Conservation (phyloP, 2,329 filamentous ascomycete genomes). For the Diaporthe helianthi region DNA sequence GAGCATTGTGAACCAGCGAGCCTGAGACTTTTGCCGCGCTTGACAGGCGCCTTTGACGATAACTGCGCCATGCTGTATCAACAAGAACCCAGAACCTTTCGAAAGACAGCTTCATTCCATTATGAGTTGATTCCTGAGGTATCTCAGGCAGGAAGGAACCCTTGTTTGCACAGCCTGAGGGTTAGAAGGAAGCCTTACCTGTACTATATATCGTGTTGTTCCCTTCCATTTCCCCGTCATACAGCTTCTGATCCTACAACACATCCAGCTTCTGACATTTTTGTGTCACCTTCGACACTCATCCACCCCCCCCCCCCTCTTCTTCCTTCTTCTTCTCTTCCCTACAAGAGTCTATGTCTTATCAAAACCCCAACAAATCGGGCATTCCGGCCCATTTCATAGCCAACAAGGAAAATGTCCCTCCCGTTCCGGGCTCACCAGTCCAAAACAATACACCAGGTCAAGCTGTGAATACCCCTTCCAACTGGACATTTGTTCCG, state of each 20-base stretch:
- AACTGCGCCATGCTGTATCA: background rate
- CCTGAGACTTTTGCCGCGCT: background rate
- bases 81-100: background rate
- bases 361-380: background rate
- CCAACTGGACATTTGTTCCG: background rate
- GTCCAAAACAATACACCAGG: background rate
- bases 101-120: background rate
- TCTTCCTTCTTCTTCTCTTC: background rate
- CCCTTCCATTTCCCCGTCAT: background rate
- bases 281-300: background rate
- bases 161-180: conserved; percentile 2
- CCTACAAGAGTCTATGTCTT: conserved; percentile 8
- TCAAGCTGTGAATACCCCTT: background rate
- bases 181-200: background rate
- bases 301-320: no score
- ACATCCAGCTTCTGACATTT: background rate
- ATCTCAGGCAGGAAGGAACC: background rate
- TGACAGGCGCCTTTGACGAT: background rate
- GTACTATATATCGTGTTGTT: conserved; percentile 2
- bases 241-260: background rate
- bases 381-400: background rate
- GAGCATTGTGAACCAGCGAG: background rate
- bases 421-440: background rate
- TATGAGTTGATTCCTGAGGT: background rate
- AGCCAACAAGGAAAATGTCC: background rate